These are phyloP conservation scores for Saturnispora gosingensis DNA, from an alignment of 805 yeast species.

Conservation along the genomic window DNA sequence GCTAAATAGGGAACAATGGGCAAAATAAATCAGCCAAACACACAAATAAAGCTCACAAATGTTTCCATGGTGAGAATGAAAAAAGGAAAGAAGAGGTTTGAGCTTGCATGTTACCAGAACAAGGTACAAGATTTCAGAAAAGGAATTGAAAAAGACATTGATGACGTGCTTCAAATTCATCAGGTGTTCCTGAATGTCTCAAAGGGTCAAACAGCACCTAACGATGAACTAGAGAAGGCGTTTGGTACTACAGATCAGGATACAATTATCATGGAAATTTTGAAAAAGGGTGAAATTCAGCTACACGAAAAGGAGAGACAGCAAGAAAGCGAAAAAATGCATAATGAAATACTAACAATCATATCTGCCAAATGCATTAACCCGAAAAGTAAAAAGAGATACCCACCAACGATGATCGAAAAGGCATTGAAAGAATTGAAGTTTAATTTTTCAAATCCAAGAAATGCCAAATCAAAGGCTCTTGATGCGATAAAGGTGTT, in stretches of 20 bases:
- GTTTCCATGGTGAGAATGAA: conserved; percentile 88
- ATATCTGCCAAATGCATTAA: conserved; percentile 87
- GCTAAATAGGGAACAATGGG: conserved; percentile 19
- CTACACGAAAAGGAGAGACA: conserved; percentile 88
- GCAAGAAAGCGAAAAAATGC: conserved; percentile 45
- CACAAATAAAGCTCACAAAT: conserved; percentile 85
- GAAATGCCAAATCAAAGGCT: conserved; percentile 72
- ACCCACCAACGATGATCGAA: conserved; percentile 90
- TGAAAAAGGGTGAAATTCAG: conserved; percentile 89
- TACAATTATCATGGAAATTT: conserved; percentile 67
- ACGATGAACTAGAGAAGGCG: conserved; percentile 65
- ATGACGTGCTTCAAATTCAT: conserved; percentile 94
- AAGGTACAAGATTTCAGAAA: conserved; percentile 93
- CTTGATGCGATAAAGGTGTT: conserved; percentile 79
- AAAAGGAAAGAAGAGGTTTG: conserved; percentile 86
- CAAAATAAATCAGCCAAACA: conserved; percentile 73
- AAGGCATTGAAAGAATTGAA: conserved; percentile 73
- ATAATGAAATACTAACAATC: conserved; percentile 70
- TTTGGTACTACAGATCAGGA: conserved; percentile 74
- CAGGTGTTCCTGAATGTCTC: conserved; percentile 89
- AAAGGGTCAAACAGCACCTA: conserved; percentile 86
- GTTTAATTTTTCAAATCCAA: conserved; percentile 58
- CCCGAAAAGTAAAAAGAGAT: conserved; percentile 80
- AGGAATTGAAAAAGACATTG: conserved; percentile 84
- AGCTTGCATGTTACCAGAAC: conserved; percentile 92